Conservation (phyloP, 306 rosid species). For the Potentilla sterilis region DNA sequence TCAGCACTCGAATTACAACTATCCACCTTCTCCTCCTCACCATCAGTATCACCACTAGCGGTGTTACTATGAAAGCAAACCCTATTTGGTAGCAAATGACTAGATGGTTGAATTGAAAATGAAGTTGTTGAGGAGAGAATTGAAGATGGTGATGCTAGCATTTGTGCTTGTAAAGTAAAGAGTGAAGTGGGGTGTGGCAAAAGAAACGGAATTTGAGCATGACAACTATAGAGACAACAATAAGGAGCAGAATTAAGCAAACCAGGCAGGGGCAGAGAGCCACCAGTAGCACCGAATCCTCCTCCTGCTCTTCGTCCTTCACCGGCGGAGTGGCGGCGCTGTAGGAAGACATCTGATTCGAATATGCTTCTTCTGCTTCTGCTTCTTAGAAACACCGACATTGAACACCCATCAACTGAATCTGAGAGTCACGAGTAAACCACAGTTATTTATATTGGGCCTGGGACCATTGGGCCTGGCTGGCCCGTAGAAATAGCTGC, state of each 20-base stretch:
- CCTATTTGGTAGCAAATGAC: constrained; percentile 21
- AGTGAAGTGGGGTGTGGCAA: constrained; percentile 78
- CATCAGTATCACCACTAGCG: constrained; percentile 3
- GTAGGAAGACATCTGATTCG: constrained; percentile 45
- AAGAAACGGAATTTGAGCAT: constrained; percentile 68
- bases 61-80: constrained; percentile 28
- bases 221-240: constrained; percentile 53
- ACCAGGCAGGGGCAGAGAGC: constrained; percentile 85
- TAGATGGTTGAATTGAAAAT: constrained; percentile 2
- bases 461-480: not conserved
- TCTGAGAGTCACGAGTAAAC: not conserved
- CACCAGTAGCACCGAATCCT: constrained; percentile 51
- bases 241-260: constrained; percentile 62
- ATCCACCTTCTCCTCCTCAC: no score
- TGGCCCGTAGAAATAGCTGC: not conserved
- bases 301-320: constrained; percentile 36
- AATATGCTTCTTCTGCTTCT: not conserved
- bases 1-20: constrained; percentile 33
- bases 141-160: constrained; percentile 30
- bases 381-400: constrained; percentile 38
- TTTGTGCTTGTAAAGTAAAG: constrained; percentile 51
- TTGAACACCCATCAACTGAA: constrained; percentile 51
- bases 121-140: not conserved
- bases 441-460: not conserved
- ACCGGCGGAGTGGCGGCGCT: not conserved